Conservation (phyloP, 108 stramenopile species). For the Mediolabrus comicus region DNA sequence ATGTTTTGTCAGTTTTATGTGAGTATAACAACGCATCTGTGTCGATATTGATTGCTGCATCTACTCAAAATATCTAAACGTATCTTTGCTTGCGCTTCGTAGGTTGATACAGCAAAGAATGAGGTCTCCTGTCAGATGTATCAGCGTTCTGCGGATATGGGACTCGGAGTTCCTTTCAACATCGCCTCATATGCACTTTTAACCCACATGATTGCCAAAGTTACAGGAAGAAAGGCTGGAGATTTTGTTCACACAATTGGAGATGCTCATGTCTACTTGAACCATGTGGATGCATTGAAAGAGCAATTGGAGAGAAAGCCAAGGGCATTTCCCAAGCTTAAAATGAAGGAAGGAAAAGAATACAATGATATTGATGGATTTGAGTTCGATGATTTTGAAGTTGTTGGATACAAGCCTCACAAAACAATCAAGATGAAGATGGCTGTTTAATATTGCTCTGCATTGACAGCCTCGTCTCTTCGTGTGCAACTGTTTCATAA, state of each 20-base stretch:
- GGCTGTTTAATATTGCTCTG: constrained; percentile 87
- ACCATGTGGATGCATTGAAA: constrained; percentile 97
- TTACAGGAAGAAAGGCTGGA: constrained; percentile 92
- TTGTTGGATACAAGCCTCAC: constrained; percentile 94
- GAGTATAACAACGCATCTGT: too few species aligned
- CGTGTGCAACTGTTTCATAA: neutral
- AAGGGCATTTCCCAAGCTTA: constrained; percentile 92
- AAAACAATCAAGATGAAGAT: constrained; percentile 98
- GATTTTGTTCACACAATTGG: constrained; percentile 99
- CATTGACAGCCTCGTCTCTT: too few species aligned
- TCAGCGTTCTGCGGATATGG: constrained; percentile 99
- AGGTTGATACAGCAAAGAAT: constrained; percentile 86
- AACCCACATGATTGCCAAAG: constrained; percentile 93
- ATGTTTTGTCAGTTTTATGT: constrained; percentile 99
- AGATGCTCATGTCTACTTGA: constrained; percentile 98
- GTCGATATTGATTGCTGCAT: too few species aligned
- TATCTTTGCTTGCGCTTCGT: constrained; percentile 14
- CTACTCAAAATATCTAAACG: neutral
- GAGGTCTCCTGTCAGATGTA: constrained; percentile 99
- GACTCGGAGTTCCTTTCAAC: constrained; percentile 99
- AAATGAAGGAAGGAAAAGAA: constrained; percentile 76
- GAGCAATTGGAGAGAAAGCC: constrained; percentile 93
- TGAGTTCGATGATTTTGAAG: constrained; percentile 85
- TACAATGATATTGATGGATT: constrained; percentile 90
- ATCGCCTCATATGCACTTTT: constrained; percentile 97